Evolutionary conservation across 1,284 basidiomycete species (phyloP).

Genomic region (Sanghuangporus baumii): DNA sequence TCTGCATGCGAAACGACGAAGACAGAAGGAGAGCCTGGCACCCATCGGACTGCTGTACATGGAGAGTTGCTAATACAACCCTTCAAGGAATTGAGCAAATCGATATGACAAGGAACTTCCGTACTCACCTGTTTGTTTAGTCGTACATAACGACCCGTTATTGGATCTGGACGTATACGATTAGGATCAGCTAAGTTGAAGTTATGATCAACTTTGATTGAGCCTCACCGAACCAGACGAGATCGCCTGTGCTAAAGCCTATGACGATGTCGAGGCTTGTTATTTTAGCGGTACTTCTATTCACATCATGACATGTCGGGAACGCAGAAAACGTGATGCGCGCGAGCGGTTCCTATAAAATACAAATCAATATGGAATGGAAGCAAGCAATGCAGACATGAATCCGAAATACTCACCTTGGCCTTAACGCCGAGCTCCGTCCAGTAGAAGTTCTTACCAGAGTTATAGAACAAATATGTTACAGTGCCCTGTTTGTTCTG

Average conservation of each 20-base stretch:
- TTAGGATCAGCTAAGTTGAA: neutral
- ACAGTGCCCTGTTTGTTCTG: constrained; percentile 77
- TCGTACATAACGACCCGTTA: constrained; percentile 79
- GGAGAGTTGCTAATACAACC: constrained; percentile 77
- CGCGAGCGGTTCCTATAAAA: constrained; percentile 74
- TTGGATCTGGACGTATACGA: constrained; percentile 53
- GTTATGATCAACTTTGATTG: neutral
- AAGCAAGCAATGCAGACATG: constrained; percentile 10
- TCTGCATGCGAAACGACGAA: constrained; percentile 92
- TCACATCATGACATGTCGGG: constrained; percentile 89
- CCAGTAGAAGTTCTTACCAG: constrained; percentile 77
- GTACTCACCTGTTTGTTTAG: constrained; percentile 81
- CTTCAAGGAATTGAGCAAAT: constrained; percentile 31
- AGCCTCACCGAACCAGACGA: constrained; percentile 81
- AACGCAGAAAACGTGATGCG: constrained; percentile 81
- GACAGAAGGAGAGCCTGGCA: constrained; percentile 77
- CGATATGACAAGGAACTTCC: constrained; percentile 1
- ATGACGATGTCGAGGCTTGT: constrained; percentile 87
- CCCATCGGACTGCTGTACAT: constrained; percentile 85
- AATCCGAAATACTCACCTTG: constrained; percentile 49
- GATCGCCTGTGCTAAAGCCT: constrained; percentile 89
- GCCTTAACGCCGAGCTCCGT: constrained; percentile 72
- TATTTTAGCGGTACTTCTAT: constrained; percentile 67
- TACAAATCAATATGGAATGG: neutral
- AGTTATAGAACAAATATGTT: constrained; percentile 81